Evolutionary conservation across 2,329 filamentous ascomycete species (phyloP).

Genomic region (Diaporthe velutina): DNA sequence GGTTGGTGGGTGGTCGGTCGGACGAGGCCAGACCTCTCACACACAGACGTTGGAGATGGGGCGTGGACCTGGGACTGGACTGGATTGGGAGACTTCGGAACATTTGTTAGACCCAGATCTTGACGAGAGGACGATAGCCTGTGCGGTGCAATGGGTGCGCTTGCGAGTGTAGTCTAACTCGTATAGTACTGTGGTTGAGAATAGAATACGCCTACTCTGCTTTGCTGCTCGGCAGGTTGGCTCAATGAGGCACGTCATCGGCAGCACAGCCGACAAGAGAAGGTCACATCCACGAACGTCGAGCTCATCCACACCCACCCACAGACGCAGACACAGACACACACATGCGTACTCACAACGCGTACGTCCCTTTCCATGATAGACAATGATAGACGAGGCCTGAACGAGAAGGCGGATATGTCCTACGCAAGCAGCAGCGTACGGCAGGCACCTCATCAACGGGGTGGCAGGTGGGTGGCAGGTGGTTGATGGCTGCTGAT

Average conservation of each 20-base stretch:
- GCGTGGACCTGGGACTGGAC: neutral
- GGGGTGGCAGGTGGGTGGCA: slow-evolving; percentile 3
- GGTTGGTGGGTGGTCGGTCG: neutral
- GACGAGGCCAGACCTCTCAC: neutral
- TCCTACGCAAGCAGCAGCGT: slow-evolving; percentile 14
- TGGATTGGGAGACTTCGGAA: neutral
- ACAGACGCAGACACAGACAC: neutral
- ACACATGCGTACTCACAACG: slow-evolving; percentile 12
- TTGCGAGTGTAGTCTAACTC: neutral
- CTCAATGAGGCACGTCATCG: slow-evolving; percentile 23
- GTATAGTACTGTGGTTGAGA: neutral
- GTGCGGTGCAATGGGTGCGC: neutral
- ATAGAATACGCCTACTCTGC: neutral
- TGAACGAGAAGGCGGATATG: slow-evolving; percentile 6
- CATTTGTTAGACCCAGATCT: neutral
- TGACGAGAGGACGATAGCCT: neutral
- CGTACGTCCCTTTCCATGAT: neutral
- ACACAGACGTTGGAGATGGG: slow-evolving; percentile 8
- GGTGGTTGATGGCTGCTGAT: neutral
- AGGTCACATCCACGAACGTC: slow-evolving; percentile 6
- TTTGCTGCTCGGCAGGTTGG: neutral
- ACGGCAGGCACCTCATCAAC: neutral
- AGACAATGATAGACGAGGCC: neutral
- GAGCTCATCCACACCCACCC: neutral
- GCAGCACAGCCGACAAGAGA: slow-evolving; percentile 19